These are phyloP conservation scores for Tricholomella constricta DNA, from an alignment of 768 basidiomycete species.

Conservation along the genomic window DNA sequence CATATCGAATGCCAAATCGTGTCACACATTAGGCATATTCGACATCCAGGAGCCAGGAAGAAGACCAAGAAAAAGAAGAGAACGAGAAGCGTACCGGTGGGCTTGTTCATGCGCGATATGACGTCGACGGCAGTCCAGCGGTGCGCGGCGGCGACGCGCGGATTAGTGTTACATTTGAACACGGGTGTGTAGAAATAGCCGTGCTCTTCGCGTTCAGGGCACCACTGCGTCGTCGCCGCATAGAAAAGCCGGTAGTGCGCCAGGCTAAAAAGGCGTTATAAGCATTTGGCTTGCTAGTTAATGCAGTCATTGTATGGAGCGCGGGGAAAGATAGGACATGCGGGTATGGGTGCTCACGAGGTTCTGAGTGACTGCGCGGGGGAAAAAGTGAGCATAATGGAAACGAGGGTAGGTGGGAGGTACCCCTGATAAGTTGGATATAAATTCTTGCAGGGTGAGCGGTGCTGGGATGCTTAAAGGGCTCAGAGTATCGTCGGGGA, in stretches of 20 bases:
- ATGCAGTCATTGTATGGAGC: no score
- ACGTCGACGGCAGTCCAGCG: conserved; percentile 72
- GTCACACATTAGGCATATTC: background rate
- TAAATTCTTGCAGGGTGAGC: conserved; percentile 69
- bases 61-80: no score
- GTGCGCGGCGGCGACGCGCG: conserved; percentile 74
- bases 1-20: background rate
- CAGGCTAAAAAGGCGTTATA: conserved; percentile 43
- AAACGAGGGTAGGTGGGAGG: conserved; percentile 21
- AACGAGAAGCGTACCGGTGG: conserved; percentile 51
- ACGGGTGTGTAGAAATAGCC: conserved; percentile 73
- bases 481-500: conserved; percentile 65
- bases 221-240: conserved; percentile 72
- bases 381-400: conserved; percentile 2
- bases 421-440: conserved; percentile 60
- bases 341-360: conserved; percentile 43
- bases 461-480: conserved; percentile 69
- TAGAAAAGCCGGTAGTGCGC: conserved; percentile 69
- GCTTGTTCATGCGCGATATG: conserved; percentile 55
- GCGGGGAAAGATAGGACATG: background rate
- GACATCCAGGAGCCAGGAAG: background rate
- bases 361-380: conserved; percentile 50
- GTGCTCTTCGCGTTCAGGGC: conserved; percentile 80
- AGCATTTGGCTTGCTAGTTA: background rate
- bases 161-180: conserved; percentile 81